Conservation (phyloP, 2,329 filamentous ascomycete genomes). For the Beauveria bassiana region DNA sequence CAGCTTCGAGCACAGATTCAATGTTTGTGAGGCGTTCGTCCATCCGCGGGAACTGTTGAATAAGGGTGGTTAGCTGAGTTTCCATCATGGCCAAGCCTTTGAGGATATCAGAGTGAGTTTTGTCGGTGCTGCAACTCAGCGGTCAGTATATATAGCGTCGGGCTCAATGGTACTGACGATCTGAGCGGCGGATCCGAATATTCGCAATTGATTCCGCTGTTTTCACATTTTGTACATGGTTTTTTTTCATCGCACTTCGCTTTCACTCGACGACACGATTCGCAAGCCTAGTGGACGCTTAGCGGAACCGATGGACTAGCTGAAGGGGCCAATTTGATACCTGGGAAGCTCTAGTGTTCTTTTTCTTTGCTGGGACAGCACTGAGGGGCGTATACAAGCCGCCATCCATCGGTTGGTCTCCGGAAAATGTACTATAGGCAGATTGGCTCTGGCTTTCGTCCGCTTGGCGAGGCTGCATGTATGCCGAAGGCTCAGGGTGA, state of each 20-base stretch:
- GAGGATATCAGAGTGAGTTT: constrained; percentile 51
- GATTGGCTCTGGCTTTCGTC: constrained; percentile 29
- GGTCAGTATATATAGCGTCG: constrained; percentile 10
- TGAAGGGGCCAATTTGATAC: constrained; percentile 27
- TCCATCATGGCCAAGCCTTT: constrained; percentile 43
- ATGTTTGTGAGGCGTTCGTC: constrained; percentile 30
- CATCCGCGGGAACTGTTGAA: constrained; percentile 30
- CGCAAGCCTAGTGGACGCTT: constrained; percentile 62
- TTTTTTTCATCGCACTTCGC: constrained; percentile 86
- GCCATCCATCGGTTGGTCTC: constrained; percentile 28
- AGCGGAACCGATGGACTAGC: neutral
- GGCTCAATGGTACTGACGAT: constrained; percentile 55
- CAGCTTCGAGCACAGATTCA: constrained; percentile 16
- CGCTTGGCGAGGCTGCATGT: constrained; percentile 29
- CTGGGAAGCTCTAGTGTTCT: constrained; percentile 59
- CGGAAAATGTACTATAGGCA: constrained; percentile 23
- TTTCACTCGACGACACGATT: constrained; percentile 79
- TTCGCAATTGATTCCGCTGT: constrained; percentile 75
- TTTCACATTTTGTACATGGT: constrained; percentile 78
- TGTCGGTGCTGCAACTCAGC: constrained; percentile 41
- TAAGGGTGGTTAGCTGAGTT: constrained; percentile 27
- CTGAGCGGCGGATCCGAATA: constrained; percentile 89
- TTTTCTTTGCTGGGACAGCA: constrained; percentile 42
- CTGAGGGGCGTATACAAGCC: constrained; percentile 32
- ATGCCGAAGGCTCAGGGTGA: constrained; percentile 33